A percentile compares a stretch with the other conserved stretches of the same genome.
phyloP scores from a whole-genome alignment of 345 rosid species.

The Luvunga scandens region DNA sequence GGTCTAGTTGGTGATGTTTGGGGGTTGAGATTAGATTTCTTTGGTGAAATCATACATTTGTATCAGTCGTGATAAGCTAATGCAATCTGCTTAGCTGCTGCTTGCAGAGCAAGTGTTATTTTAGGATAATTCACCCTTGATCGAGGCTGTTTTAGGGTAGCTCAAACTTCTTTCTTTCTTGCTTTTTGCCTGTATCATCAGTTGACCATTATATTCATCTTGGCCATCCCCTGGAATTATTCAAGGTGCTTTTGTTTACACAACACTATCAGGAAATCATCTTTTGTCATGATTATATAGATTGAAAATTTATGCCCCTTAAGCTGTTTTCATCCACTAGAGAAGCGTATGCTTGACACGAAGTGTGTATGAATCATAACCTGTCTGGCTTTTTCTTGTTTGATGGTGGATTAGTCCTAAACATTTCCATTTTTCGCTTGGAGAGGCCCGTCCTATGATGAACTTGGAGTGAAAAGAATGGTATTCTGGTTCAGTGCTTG shows the following conservation, averaged over 20 bases:
- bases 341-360: not conserved
- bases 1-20: not conserved
- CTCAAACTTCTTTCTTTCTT: not conserved
- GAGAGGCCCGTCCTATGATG: not conserved
- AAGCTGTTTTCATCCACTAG: not conserved
- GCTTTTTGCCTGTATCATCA: not conserved
- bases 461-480: not conserved
- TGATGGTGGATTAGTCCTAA: not conserved
- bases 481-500: not conserved
- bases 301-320: not conserved
- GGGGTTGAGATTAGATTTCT: not conserved
- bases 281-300: not conserved
- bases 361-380: not conserved
- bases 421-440: too few relatives aligned
- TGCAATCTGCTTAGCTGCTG: not conserved
- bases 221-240: not conserved
- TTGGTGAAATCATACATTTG: not conserved
- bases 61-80: not conserved
- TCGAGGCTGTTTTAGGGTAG: not conserved
- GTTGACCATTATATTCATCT: slow-evolving; percentile 5
- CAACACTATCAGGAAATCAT: not conserved
- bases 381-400: not conserved
- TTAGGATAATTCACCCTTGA: not conserved
- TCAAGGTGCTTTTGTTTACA: not conserved
- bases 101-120: not conserved